Evolutionary conservation across 2,329 filamentous ascomycete genomes (phyloP), one percentile per base, ranked within the genome.

Genomic region (Massarina eburnea): DNA sequence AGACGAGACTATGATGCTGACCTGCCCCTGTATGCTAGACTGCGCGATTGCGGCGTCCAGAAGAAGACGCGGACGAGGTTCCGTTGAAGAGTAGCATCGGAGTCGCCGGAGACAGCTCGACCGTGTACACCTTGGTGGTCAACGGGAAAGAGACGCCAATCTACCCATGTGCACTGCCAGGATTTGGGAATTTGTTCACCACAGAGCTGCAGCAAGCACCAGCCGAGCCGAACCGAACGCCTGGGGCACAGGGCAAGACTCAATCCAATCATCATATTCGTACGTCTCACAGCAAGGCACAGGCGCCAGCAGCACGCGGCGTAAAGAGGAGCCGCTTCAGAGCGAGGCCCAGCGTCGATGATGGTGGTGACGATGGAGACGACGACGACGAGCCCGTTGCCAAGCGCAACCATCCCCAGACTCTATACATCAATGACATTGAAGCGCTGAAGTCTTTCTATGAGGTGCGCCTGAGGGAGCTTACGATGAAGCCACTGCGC

Each of bases 401-500:
- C 10, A 48, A 3, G 53, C 42, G 8, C 22, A 49, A 53, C 21
- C 33, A 44, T 8, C 48, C 57, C 0, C 24, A 51, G 12, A 51
- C 50, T 2, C 61, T 68, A 37, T 55, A 59, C 41, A 57, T 68
- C 35, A 62, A 58, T 10, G 57, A 68, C 29, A 29, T 59, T 8
- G 43, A 55, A 0, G 51, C 42, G 1, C 34, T 67, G 22, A 52
- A 51, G 30, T 22, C 37, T n/a, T 67, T 67, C 33, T 57, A 59
- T 17, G 46, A 43, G 1, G 45, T 43, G 12, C 58, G 64, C 2
- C 55, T 67, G 20, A 54, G 57, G 17, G 63, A 67, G 39, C 54
- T 67, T 9, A 67, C 63, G 10, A 61, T 64, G 55, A 68, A 63
- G 42, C 62, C 64, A 1, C 36, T 67, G 18, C 59, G 62, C 5